Base-by-base conservation (phyloP, 805 yeast species). In the Cephaloascus fragrans region DNA sequence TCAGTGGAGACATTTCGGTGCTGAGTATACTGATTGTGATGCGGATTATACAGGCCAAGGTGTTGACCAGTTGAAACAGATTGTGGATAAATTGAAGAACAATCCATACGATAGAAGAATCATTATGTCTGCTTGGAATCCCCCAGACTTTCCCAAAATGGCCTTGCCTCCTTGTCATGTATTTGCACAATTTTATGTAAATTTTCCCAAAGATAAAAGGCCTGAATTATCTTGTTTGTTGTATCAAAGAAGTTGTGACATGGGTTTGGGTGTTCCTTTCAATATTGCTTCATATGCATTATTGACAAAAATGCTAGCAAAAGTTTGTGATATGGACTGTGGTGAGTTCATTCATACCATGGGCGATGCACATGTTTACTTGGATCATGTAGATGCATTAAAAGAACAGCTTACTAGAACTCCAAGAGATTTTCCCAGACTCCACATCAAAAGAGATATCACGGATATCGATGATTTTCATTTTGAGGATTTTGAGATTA, bases 1-100 rank as follows among this genome's bases (percentile, higher is more conserved):
- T 64, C 99, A 93, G 61, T 93, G 99, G 99, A 78, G 99, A 52
- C 98, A 93, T 61, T 93, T 93, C 59, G 98, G 98, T 34, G 98
- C 99, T 4, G 78, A 84, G 47, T 93, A 93, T 57, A 67, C 53
- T 26, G 88, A 87, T 39, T 86, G 96, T 53, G 88, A 90, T 43
- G 71, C 89, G 3, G 94, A 93, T 54, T 93, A 93, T 54, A 55
- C 82, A 0, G 90, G 88, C 3, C 70, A 85, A 56, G 99, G 99
- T 10, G 81, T 77, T 41, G 99, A 93, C 57, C 99, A 93, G 64
- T 67, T 93, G 29, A 74, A 77, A 5, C 81, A 84, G 35, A 77
- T 93, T 26, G 85, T 93, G 36, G 65, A 82, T 36, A 85, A 82
- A 45, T 65, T 93, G 47, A 87, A 82, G 51, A 83, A 76, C 4